Evolutionary conservation across 2,329 filamentous ascomycete species (phyloP), one percentile per base, ranked within the genome.

Genomic region (Byssothecium circinans): DNA sequence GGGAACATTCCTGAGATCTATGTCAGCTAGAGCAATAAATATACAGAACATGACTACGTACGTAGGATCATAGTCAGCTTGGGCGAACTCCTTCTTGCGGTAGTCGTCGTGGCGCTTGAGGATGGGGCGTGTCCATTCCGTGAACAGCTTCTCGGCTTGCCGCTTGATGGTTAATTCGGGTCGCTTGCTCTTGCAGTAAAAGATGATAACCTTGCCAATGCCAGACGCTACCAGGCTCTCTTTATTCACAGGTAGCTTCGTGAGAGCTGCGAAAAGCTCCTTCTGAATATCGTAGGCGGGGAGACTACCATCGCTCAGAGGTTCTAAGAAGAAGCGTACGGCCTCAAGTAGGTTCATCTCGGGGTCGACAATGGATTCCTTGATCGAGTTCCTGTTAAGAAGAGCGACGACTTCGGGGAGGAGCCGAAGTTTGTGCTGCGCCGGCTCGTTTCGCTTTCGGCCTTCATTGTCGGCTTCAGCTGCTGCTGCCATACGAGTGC

Each of bases 261-360:
- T 82, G 30, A 99, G 79, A 19, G 89, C 87, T 20, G 83, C 82
- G 69, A 99, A 94, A 35, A 99, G 83, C 68, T 97, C 91, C 52
- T 91, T 89, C 75, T 99, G 94, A 58, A 99, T 97, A 68, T 94
- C 94, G 75, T 96, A 99, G 23, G 94, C 92, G 0, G 94, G 94
- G 41, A 99, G 81, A 51, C 89, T 92, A 47, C 92, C 94, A 67
- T 97, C 92, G 61, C 92, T 91, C 37, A 97, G 81, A 1, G 94
- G 94, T 69, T 99, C 94, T 18, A 99, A 82, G 80, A 97, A 97
- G 80, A 95, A 97, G 67, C 92, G 91, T 64, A 99, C 90, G 12
- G 91, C 89, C 72, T 95, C 90, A 32, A 99, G 78, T 53, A 99
- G 87, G 75, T 97, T 96, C 66, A 88, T 95, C 65, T 99, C 94